These are phyloP conservation scores for Mortierella sp. DNA, from an alignment of 371 early-diverging fungal genomes.

Conservation along the genomic window DNA sequence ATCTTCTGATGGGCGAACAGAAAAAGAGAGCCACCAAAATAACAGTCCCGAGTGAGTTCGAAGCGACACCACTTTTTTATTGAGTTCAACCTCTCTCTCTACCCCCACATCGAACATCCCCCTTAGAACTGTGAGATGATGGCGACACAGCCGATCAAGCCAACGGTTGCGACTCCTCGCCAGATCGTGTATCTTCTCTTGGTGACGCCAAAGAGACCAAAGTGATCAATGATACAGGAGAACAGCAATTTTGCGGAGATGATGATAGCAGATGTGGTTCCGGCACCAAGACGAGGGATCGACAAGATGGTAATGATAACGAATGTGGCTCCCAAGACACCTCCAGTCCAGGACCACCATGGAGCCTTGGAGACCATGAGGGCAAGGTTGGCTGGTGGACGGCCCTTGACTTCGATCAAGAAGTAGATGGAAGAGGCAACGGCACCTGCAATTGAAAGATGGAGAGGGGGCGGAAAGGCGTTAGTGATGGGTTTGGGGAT, in stretches of 20 bases:
- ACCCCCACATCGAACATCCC: not conserved
- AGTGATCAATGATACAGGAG: slow-evolving; percentile 63
- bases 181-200: slow-evolving; percentile 57
- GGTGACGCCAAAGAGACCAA: slow-evolving; percentile 55
- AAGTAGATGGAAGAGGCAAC: slow-evolving; percentile 42
- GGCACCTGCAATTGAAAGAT: slow-evolving; percentile 34
- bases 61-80: not conserved
- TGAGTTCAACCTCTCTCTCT: not conserved
- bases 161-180: slow-evolving; percentile 63
- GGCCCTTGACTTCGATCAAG: slow-evolving; percentile 45
- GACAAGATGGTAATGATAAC: slow-evolving; percentile 62
- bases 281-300: slow-evolving; percentile 61
- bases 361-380: slow-evolving; percentile 32
- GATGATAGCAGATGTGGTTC: slow-evolving; percentile 59
- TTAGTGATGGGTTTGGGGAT: too few species aligned
- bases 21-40: not conserved
- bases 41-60: too few species aligned
- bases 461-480: slow-evolving; percentile 2
- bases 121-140: slow-evolving; percentile 57
- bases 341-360: slow-evolving; percentile 60
- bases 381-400: slow-evolving; percentile 37
- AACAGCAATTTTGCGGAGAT: slow-evolving; percentile 61
- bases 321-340: slow-evolving; percentile 60
- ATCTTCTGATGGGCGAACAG: not conserved
- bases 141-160: slow-evolving; percentile 60